phyloP scores from a whole-genome alignment of 305 asterid genomes.

The Solanum hybrid region DNA sequence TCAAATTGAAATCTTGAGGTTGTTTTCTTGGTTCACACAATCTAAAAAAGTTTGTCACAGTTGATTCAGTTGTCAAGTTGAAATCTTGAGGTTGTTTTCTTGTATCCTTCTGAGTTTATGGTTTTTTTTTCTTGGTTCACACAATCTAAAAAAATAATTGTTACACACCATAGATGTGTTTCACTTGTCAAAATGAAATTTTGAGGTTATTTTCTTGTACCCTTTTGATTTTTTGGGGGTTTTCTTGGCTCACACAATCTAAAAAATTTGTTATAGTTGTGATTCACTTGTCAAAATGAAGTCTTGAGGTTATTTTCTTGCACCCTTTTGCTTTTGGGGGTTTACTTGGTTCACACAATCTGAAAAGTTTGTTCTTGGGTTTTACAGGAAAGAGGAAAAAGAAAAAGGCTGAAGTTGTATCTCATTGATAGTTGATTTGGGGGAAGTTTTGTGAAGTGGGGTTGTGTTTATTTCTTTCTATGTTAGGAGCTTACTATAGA shows the following conservation, averaged over 20 bases:
- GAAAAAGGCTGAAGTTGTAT: neutral
- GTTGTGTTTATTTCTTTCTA: slow-evolving; percentile 6
- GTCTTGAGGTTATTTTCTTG: slow-evolving; percentile 14
- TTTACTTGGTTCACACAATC: slow-evolving; percentile 8
- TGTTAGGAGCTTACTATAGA: slow-evolving; percentile 14
- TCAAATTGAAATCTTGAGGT: neutral
- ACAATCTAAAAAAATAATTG: neutral
- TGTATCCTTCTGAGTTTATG: slow-evolving; percentile 16
- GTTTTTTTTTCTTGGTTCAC: slow-evolving; percentile 6
- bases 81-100: slow-evolving; percentile 16
- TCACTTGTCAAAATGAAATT: slow-evolving; percentile 9
- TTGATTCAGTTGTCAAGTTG: slow-evolving; percentile 23
- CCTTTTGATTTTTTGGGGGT: neutral
- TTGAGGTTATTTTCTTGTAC: neutral
- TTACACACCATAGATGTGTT: neutral
- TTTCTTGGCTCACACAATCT: slow-evolving; percentile 7
- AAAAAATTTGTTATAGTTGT: neutral
- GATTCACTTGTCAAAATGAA: slow-evolving; percentile 25
- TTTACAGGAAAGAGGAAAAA: neutral
- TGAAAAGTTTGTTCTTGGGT: neutral
- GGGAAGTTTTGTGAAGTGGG: slow-evolving; percentile 5
- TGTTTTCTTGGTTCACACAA: neutral
- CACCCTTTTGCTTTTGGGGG: slow-evolving; percentile 11
- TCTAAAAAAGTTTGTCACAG: neutral
- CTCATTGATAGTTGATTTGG: slow-evolving; percentile 4